Conservation (phyloP, 2,329 filamentous ascomycete genomes). For the Fusarium pseudograminearum region DNA sequence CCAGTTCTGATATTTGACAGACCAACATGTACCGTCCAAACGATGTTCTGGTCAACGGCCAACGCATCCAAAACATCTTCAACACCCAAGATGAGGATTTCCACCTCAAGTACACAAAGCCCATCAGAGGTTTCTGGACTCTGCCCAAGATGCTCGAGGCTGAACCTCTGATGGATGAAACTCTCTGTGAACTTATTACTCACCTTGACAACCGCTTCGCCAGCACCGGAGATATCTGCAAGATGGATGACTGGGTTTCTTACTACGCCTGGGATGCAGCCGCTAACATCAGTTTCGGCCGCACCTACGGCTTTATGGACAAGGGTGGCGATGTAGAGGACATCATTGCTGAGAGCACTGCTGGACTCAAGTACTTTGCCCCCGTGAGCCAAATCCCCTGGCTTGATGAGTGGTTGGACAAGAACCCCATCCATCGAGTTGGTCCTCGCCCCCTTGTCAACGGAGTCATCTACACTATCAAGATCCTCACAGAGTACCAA, state of each 20-base stretch:
- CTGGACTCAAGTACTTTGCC: slow-evolving; percentile 38
- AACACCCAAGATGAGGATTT: slow-evolving; percentile 40
- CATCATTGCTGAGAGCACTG: slow-evolving; percentile 26
- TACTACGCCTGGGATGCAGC: slow-evolving; percentile 41
- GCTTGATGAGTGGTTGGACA: slow-evolving; percentile 42
- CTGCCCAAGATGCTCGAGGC: slow-evolving; percentile 36
- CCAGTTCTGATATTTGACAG: neutral
- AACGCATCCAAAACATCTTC: slow-evolving; percentile 42
- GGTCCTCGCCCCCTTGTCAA: slow-evolving; percentile 23
- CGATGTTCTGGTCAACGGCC: slow-evolving; percentile 35
- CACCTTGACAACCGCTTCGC: slow-evolving; percentile 34
- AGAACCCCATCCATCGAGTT: slow-evolving; percentile 34
- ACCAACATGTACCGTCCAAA: slow-evolving; percentile 40
- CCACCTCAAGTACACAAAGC: slow-evolving; percentile 40
- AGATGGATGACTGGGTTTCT: slow-evolving; percentile 41
- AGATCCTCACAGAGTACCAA: slow-evolving; percentile 38
- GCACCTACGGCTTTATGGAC: slow-evolving; percentile 36
- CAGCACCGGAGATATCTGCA: slow-evolving; percentile 11
- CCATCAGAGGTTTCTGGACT: slow-evolving; percentile 42
- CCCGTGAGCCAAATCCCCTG: slow-evolving; percentile 40
- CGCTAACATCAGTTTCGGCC: slow-evolving; percentile 39
- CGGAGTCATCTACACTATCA: slow-evolving; percentile 30
- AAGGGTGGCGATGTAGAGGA: slow-evolving; percentile 23
- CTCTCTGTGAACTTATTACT: slow-evolving; percentile 17
- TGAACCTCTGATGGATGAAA: slow-evolving; percentile 43